Evolutionary conservation across 1,284 basidiomycete genomes (phyloP), one percentile per base, ranked within the genome.

Genomic region (Melampsora americana): DNA sequence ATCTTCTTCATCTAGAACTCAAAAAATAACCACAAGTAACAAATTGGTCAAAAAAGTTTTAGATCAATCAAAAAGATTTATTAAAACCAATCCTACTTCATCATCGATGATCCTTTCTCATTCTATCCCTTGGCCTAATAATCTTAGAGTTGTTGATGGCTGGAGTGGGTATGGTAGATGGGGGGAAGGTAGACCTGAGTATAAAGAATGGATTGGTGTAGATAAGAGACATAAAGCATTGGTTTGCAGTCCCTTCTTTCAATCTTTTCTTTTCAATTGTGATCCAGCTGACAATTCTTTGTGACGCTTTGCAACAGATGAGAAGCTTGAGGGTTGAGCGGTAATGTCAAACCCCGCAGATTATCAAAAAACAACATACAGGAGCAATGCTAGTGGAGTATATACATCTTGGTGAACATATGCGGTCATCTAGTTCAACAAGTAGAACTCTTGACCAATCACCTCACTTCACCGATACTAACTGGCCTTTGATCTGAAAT

Each of bases 201-300:
- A 65, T 46, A 61, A 65, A 7, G 71, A 73, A 66, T 73, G 71
- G 71, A n/a, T 73, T 23, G 71, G 71, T 26, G 71, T 73, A 28
- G 61, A 23, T 26, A 65, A 73, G 35, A 73, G 65, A 44, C 71
- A 73, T 35, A 73, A 73, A 44, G 30, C 64, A 5, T 64, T 73
- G 62, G 71, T 66, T 56, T 14, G 71, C 28, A 2, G n/a, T n/a
- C 53, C n/a, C 2, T 56, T 23, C 53, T 56, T 42, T 56, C n/a
- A 12, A 23, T 56, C n/a, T 16, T 56, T 18, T 56, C n/a, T 56
- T 56, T 12, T 56, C 5, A 56, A 56, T 14, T n/a, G 53, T 28
- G 39, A 9, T 42, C 39, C 5, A 7, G 20, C 53, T 56, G 12
- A 56, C 53, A n/a, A n/a, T 56, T 9, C 1, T 1, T 1, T 56